phyloP scores from a whole-genome alignment of 2,329 filamentous ascomycete species.

The Davidsoniella virescens region DNA sequence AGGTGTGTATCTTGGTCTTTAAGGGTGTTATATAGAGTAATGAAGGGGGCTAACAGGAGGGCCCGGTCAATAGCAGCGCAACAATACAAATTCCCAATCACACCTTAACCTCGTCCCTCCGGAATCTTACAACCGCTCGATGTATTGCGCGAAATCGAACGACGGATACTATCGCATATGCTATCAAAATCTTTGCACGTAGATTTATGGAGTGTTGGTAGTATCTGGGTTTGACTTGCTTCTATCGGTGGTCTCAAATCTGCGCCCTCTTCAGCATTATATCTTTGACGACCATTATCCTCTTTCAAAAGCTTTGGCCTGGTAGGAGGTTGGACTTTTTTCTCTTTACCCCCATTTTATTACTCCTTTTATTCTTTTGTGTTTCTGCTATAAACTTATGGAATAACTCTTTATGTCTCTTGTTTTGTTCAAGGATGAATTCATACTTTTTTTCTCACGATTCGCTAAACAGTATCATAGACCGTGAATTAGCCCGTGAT shows the following conservation, averaged over 20 bases:
- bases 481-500: too few species aligned
- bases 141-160: too few species aligned
- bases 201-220: background rate
- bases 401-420: slow-evolving; percentile 9
- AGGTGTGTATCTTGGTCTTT: slow-evolving; percentile 35
- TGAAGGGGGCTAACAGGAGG: slow-evolving; percentile 16
- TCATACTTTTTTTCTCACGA: slow-evolving; percentile 3
- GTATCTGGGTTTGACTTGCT: too few species aligned
- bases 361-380: slow-evolving; percentile 22
- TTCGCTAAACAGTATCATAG: too few species aligned
- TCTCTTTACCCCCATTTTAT: slow-evolving; percentile 1
- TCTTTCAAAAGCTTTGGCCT: slow-evolving; percentile 12
- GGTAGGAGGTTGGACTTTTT: slow-evolving; percentile 10
- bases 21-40: background rate
- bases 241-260: too few species aligned
- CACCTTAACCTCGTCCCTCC: slow-evolving; percentile 2
- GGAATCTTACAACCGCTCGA: too few species aligned
- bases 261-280: background rate
- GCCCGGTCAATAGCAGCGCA: slow-evolving; percentile 16
- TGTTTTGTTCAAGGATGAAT: slow-evolving; percentile 3
- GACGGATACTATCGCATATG: background rate
- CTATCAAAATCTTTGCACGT: background rate
- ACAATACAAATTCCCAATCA: slow-evolving; percentile 20
- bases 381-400: slow-evolving; percentile 4
- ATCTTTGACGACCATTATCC: slow-evolving; percentile 7